Percentiles rank a stretch among this genome's conserved stretches.
phyloP scores from a whole-genome alignment of 345 rosid species.

The Noccaea caerulescens region DNA sequence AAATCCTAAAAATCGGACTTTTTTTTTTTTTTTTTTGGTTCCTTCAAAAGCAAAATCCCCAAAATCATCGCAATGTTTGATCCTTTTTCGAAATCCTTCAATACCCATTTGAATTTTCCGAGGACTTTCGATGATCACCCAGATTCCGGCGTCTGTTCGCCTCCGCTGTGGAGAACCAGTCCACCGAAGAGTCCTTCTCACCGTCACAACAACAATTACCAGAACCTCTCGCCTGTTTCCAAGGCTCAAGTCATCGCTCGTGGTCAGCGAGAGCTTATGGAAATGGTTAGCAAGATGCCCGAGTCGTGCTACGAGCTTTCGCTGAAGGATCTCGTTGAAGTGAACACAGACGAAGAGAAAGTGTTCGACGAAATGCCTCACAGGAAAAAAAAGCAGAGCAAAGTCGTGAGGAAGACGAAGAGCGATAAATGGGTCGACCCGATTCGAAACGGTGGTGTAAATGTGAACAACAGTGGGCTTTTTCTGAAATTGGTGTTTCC shows the following conservation, averaged over 20 bases:
- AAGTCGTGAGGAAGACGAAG: slow-evolving; percentile 37
- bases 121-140: slow-evolving; percentile 43
- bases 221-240: slow-evolving; percentile 62
- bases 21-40: neutral
- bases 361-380: slow-evolving; percentile 30
- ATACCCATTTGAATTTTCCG: slow-evolving; percentile 42
- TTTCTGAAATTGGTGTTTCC: slow-evolving; percentile 78
- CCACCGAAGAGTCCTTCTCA: slow-evolving; percentile 56
- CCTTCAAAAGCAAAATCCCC: neutral
- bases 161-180: slow-evolving; percentile 74
- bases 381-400: slow-evolving; percentile 21
- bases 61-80: slow-evolving; percentile 45
- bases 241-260: slow-evolving; percentile 74
- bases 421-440: slow-evolving; percentile 42
- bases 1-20: neutral
- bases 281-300: slow-evolving; percentile 85
- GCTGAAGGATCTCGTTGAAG: slow-evolving; percentile 79
- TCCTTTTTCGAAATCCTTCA: slow-evolving; percentile 34
- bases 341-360: slow-evolving; percentile 43
- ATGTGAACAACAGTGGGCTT: slow-evolving; percentile 59
- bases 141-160: slow-evolving; percentile 64
- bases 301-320: slow-evolving; percentile 90
- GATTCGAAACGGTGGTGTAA: slow-evolving; percentile 53
- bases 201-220: slow-evolving; percentile 38
- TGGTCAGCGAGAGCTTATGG: slow-evolving; percentile 95